phyloP scores from a whole-genome alignment of 2,329 filamentous ascomycete species.

The Colletotrichum gigasporum region DNA sequence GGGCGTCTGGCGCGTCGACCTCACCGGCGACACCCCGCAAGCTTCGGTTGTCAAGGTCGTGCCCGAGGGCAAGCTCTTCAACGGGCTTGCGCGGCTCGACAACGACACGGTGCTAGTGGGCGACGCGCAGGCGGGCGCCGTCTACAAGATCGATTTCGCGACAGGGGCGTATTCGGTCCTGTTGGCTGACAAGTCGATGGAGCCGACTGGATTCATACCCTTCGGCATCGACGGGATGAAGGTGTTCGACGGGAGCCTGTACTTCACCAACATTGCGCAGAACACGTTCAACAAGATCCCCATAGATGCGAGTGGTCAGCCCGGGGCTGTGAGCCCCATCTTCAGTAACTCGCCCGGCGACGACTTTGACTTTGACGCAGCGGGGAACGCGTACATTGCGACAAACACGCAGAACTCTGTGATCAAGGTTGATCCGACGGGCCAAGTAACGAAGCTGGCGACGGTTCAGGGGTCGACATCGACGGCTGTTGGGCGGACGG shows the following conservation, averaged over 20 bases:
- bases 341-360: conserved; percentile 5
- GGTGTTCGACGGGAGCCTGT: conserved; percentile 40
- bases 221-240: conserved; percentile 40
- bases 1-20: not conserved
- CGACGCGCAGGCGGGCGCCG: not conserved
- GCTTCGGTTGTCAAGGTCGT: not conserved
- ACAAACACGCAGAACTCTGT: conserved; percentile 5
- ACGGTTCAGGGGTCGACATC: conserved; percentile 4
- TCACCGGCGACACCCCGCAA: not conserved
- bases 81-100: not conserved
- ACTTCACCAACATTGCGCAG: conserved; percentile 47
- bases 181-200: conserved; percentile 14
- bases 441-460: not conserved
- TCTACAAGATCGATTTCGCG: not conserved
- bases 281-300: conserved; percentile 45
- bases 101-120: not conserved
- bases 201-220: conserved; percentile 1
- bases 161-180: not conserved
- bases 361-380: conserved; percentile 3
- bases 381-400: conserved; percentile 2
- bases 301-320: conserved; percentile 12
- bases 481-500: not conserved
- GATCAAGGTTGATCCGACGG: not conserved
- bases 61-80: not conserved
- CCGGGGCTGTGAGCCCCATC: not conserved